Evolutionary conservation across 148 eudicot species (phyloP), one percentile per base, ranked within the genome.

Genomic region (Diospyros kaki): DNA sequence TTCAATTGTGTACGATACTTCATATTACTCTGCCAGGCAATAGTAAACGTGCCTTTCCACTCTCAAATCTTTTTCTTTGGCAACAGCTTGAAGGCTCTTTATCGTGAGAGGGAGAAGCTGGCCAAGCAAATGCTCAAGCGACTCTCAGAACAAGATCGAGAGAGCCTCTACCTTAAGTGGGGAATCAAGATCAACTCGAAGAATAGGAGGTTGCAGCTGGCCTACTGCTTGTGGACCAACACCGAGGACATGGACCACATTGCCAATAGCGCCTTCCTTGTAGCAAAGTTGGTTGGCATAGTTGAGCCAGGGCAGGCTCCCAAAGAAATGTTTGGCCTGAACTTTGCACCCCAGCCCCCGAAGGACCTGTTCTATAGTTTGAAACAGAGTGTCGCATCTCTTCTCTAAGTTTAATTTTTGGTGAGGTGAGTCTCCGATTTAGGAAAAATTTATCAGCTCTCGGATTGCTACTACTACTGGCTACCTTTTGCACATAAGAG

Each of bases 251-350:
- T 88, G 82, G 86, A 89, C 73, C 93, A 89, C 82, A 81, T 96
- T 68, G 69, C 78, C 43, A 89, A 91, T 44, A 93, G 99, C 67
- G 93, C 98, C 66, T 66, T 81, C 50, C 59, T 93, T 13, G 89
- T 96, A 40, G 99, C 95, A 39, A 93, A 82, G 79, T 66, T 93
- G 66, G 83, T 87, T 66, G 87, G 86, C 44, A 84, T 93, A 42
- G 69, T 76, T 1, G 84, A 88, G 48, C 85, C 80, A 3, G 83
- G 83, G 28, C 88, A 86, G 64, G 83, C 85, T 68, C 88, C 93
- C 6, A 96, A 89, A 73, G 99, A 93, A 78, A 87, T 91, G 85
- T 87, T 93, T 9, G 93, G 90, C 54, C 89, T 96, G 15, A 88
- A 93, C 68, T 82, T 93, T 78, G 75, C 88, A 58, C 87, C 94